These are phyloP conservation scores for Aphanomyces cochlioides DNA, from an alignment of 352 stramenopile genomes.

Conservation along the genomic window DNA sequence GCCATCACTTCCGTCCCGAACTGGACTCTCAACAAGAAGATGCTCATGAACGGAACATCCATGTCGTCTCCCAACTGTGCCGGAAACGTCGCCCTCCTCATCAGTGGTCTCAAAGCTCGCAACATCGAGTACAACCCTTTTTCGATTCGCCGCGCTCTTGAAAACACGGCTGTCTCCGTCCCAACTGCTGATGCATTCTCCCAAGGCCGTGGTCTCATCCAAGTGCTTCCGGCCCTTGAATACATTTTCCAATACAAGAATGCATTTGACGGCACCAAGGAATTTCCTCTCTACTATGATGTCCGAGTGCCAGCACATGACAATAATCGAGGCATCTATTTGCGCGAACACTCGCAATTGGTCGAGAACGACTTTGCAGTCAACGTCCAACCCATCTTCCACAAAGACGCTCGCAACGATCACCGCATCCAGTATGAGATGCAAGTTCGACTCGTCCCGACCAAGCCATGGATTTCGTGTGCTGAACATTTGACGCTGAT, in stretches of 20 bases:
- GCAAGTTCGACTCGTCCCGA: slow-evolving; percentile 75
- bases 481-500: slow-evolving; percentile 84
- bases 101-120: slow-evolving; percentile 86
- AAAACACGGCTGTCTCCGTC: slow-evolving; percentile 75
- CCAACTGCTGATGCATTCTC: slow-evolving; percentile 65
- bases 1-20: slow-evolving; percentile 93
- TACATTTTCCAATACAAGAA: slow-evolving; percentile 51
- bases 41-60: slow-evolving; percentile 96
- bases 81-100: slow-evolving; percentile 90
- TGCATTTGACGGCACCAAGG: slow-evolving; percentile 55
- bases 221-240: slow-evolving; percentile 73
- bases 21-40: slow-evolving; percentile 94
- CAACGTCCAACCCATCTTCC: slow-evolving; percentile 82
- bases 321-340: slow-evolving; percentile 72
- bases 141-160: slow-evolving; percentile 83
- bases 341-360: slow-evolving; percentile 80
- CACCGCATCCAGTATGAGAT: slow-evolving; percentile 88
- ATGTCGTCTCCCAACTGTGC: slow-evolving; percentile 95
- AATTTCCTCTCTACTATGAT: slow-evolving; percentile 50
- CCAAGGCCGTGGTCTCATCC: slow-evolving; percentile 77
- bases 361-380: slow-evolving; percentile 76
- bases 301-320: slow-evolving; percentile 32
- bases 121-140: slow-evolving; percentile 79
- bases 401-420: slow-evolving; percentile 73
- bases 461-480: slow-evolving; percentile 83